Percentiles rank a stretch among this genome's conserved stretches.
Conservation (phyloP, 805 yeast species). For the Schwanniomyces sp. region DNA sequence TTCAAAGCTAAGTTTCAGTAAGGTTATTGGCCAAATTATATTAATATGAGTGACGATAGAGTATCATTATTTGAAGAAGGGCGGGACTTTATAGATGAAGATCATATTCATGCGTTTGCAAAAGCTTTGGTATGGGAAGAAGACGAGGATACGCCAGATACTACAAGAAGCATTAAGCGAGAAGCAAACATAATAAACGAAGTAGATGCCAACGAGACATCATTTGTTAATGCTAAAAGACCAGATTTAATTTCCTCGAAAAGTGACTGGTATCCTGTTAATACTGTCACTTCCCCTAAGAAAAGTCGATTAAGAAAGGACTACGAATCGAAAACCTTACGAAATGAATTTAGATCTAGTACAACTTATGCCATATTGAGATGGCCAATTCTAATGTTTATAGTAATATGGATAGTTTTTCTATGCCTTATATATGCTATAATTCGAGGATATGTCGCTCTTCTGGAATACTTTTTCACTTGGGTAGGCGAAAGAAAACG, state of each 20-base stretch:
- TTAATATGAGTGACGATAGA: background rate
- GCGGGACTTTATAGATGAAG: slow-evolving; percentile 29
- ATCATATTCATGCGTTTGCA: slow-evolving; percentile 40
- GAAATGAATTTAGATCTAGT: slow-evolving; percentile 39
- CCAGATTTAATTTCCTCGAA: slow-evolving; percentile 23
- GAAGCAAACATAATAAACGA: background rate
- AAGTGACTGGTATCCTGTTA: slow-evolving; percentile 25
- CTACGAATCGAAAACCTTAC: slow-evolving; percentile 10
- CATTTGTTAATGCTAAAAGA: slow-evolving; percentile 1
- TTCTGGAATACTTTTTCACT: slow-evolving; percentile 58
- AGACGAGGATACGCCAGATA: slow-evolving; percentile 15
- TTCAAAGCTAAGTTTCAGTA: background rate
- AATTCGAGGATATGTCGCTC: slow-evolving; percentile 60
- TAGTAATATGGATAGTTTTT: slow-evolving; percentile 53
- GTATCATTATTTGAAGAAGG: slow-evolving; percentile 18
- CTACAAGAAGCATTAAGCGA: background rate
- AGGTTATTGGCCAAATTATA: background rate
- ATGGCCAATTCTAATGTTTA: slow-evolving; percentile 61
- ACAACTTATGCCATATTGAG: slow-evolving; percentile 46
- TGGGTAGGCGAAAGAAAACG: slow-evolving; percentile 59
- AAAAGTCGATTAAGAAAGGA: background rate
- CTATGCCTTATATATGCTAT: slow-evolving; percentile 50
- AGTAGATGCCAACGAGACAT: slow-evolving; percentile 1
- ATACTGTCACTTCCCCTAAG: slow-evolving; percentile 1
- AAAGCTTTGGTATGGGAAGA: slow-evolving; percentile 40